Conservation (phyloP, 805 yeast genomes). For the Sugiyamaella chiloensis region DNA sequence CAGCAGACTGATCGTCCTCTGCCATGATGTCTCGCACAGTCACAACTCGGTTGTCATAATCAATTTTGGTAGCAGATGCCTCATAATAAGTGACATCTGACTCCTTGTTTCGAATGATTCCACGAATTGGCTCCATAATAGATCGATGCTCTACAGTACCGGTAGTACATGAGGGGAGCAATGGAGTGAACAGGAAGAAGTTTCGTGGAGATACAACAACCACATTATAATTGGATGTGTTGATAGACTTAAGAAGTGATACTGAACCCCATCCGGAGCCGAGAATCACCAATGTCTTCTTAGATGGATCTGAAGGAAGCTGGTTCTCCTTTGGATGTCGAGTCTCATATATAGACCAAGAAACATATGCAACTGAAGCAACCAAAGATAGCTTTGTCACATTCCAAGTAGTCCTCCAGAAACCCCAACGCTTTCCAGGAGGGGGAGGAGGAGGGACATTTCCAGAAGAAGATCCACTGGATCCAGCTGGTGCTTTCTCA, state of each 20-base stretch:
- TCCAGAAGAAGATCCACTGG: too few species aligned
- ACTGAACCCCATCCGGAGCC: slow-evolving; percentile 94
- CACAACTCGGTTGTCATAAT: slow-evolving; percentile 63
- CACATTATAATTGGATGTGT: slow-evolving; percentile 83
- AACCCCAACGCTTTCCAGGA: slow-evolving; percentile 17
- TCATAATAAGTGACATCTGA: slow-evolving; percentile 80
- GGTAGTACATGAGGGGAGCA: slow-evolving; percentile 90
- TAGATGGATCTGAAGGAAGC: slow-evolving; percentile 50
- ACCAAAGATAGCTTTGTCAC: slow-evolving; percentile 49
- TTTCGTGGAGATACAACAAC: slow-evolving; percentile 90
- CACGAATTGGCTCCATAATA: slow-evolving; percentile 88
- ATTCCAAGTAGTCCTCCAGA: slow-evolving; percentile 45
- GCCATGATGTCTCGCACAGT: slow-evolving; percentile 43
- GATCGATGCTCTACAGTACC: slow-evolving; percentile 89
- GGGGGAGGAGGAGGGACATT: slow-evolving; percentile 2
- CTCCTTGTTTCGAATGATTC: slow-evolving; percentile 72
- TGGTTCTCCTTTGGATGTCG: slow-evolving; percentile 38
- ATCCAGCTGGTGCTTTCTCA: too few species aligned
- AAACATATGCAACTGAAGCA: slow-evolving; percentile 54
- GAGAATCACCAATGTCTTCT: slow-evolving; percentile 68
- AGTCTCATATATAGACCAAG: slow-evolving; percentile 46
- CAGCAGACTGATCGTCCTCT: slow-evolving; percentile 27
- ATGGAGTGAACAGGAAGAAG: slow-evolving; percentile 93
- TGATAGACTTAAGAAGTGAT: slow-evolving; percentile 76
- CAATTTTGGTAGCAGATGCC: slow-evolving; percentile 85